Conservation (phyloP, 2,329 filamentous ascomycete species). For the Colletotrichum phormii region DNA sequence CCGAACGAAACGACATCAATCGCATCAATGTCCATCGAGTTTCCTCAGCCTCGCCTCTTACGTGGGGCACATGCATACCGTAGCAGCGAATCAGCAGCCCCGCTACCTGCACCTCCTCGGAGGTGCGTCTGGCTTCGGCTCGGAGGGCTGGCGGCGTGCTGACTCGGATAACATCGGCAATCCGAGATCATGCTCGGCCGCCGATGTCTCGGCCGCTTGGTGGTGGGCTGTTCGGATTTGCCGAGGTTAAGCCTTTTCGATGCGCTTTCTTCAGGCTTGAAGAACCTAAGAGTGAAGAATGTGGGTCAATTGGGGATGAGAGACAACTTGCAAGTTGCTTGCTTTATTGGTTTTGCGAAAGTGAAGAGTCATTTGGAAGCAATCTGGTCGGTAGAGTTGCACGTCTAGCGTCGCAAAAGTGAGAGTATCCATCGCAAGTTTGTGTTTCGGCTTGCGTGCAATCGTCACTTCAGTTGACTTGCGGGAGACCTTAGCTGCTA, state of each 20-base stretch:
- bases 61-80: not conserved
- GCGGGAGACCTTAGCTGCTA: too few relatives aligned
- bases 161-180: constrained; percentile 31
- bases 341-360: not conserved
- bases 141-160: constrained; percentile 3
- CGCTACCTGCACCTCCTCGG: not conserved
- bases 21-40: not conserved
- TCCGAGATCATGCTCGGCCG: constrained; percentile 28
- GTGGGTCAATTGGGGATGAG: not conserved
- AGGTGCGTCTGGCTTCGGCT: constrained; percentile 14
- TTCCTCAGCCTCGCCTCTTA: not conserved
- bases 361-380: not conserved
- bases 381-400: not conserved
- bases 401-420: too few relatives aligned
- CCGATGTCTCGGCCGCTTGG: constrained; percentile 29
- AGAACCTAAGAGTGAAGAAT: constrained; percentile 5
- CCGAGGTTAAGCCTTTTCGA: constrained; percentile 2
- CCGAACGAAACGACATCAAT: not conserved
- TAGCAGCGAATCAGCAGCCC: not conserved
- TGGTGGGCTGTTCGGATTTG: not conserved
- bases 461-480: too few relatives aligned
- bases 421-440: not conserved
- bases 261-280: not conserved
- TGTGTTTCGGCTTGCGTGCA: not conserved
- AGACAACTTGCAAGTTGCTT: not conserved